These are phyloP conservation scores for Neofusicoccum parvum DNA, from an alignment of 2,329 filamentous ascomycete genomes.

Conservation along the genomic window DNA sequence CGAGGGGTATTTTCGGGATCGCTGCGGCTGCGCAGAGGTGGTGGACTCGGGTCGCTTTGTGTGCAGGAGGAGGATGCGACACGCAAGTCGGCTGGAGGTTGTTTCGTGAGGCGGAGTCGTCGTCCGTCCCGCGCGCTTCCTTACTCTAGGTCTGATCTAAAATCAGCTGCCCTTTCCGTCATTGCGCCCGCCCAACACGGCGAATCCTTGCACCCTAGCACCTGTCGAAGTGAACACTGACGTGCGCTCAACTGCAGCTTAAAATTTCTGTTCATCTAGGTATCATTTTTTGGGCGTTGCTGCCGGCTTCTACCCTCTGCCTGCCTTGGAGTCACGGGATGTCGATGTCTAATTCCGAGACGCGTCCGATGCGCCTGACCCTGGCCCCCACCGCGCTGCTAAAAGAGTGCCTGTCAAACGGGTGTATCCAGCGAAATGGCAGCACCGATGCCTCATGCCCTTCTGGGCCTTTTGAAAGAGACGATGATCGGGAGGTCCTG, in stretches of 20 bases:
- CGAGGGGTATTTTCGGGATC: background rate
- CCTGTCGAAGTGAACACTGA: background rate
- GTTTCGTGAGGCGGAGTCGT: constrained; percentile 22
- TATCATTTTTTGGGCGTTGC: constrained; percentile 1
- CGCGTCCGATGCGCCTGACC: background rate
- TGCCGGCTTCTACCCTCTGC: background rate
- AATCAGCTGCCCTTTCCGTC: constrained; percentile 7
- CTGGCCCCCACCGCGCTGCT: background rate
- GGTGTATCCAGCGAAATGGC: background rate
- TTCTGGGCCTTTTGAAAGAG: constrained; percentile 23
- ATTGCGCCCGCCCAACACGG: constrained; percentile 8
- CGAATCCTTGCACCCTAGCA: background rate
- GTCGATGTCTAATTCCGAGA: constrained; percentile 4
- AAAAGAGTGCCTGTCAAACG: background rate
- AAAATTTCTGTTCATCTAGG: constrained; percentile 6
- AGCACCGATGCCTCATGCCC: background rate
- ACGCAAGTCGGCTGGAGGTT: background rate
- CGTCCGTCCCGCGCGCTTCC: background rate
- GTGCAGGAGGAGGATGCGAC: background rate
- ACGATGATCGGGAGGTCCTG: constrained; percentile 72
- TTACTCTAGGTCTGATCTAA: constrained; percentile 17
- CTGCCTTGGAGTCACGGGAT: constrained; percentile 2
- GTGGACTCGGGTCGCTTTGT: background rate
- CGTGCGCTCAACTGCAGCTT: background rate
- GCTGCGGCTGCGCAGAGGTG: background rate